Base-by-base conservation (phyloP, 75 land plant genomes). In the Ceratopteris richardii region DNA sequence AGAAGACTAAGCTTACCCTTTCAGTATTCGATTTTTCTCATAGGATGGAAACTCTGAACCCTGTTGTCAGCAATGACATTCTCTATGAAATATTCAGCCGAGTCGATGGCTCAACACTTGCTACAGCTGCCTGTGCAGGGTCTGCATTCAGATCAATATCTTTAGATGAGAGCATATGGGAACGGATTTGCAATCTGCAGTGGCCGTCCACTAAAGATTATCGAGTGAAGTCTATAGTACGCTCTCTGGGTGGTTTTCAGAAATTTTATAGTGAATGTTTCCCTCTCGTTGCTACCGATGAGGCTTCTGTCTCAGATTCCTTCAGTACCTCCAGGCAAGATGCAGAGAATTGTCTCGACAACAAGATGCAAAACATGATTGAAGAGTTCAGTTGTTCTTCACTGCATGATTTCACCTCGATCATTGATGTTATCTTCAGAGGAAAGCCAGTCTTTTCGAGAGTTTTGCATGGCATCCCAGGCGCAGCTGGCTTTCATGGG, bases 141-240 rank as follows among this genome's bases (percentile, higher is more conserved):
- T 58, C 75, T n/a, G 61, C 63, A 1, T 85, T 85, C 23, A 52
- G 60, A 37, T 60, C 75, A 22, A 64, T 81, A 0, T 74, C 83
- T 9, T 74, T 31, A 31, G 80, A 80, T 23, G 89, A 89, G 68
- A 62, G 16, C 4, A 21, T 85, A 16, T 89, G 95, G 95, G 86
- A 89, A 60, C 67, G 78, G 41, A 67, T 75, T 0, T 85, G 95
- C 61, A 60, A 44, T 44, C 62, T 70, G 30, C 58, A 72, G 19
- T 88, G 94, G 94, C 94, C 94, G 21, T 82, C 89, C 47, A 88
- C 80, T 23, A 71, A 50, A 25, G 63, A 79, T 7, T 63, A 72
- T 9, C 79, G 79, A n/a, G 79, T 78, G 9, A 80, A 59, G 30
- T 56, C 46, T 31, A 56, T 88, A 19, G 75, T 88, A 1, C 54